Conservation (phyloP, 1,139 yeast species). For the Pneumocystis carinii region DNA sequence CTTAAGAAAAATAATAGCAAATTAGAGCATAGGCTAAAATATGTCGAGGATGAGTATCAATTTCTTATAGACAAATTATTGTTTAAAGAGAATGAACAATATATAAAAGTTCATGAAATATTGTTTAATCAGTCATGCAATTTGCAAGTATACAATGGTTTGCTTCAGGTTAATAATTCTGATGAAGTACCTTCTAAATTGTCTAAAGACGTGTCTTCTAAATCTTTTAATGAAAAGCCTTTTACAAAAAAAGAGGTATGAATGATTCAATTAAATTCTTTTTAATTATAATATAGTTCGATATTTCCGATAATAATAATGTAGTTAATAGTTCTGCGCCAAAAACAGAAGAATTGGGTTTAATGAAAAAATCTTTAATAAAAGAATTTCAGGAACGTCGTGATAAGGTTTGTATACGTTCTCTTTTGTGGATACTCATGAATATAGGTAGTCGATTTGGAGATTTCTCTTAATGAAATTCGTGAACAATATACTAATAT, state of each 20-base stretch:
- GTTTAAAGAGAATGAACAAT: neutral
- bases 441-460: constrained; percentile 28
- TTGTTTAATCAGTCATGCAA: neutral
- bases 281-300: neutral
- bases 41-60: constrained; percentile 5
- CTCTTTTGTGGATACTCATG: neutral
- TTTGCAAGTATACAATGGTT: neutral
- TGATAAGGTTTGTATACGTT: constrained; percentile 17
- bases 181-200: neutral
- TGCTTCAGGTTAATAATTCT: neutral
- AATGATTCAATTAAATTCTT: neutral
- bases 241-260: neutral
- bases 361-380: constrained; percentile 27
- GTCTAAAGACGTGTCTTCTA: neutral
- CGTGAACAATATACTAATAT: constrained; percentile 25
- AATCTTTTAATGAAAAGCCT: neutral
- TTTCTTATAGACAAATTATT: neutral
- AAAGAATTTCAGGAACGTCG: constrained; percentile 31
- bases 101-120: neutral
- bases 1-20: constrained; percentile 9
- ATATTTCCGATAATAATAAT: neutral
- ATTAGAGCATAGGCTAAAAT: constrained; percentile 6
- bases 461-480: constrained; percentile 28
- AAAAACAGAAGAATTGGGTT: constrained; percentile 19
- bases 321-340: neutral